A percentile compares a stretch with the other conserved stretches of the same genome.
phyloP scores from a whole-genome alignment of 495 filamentous ascomycete genomes.

The Cryomyces minteri region DNA sequence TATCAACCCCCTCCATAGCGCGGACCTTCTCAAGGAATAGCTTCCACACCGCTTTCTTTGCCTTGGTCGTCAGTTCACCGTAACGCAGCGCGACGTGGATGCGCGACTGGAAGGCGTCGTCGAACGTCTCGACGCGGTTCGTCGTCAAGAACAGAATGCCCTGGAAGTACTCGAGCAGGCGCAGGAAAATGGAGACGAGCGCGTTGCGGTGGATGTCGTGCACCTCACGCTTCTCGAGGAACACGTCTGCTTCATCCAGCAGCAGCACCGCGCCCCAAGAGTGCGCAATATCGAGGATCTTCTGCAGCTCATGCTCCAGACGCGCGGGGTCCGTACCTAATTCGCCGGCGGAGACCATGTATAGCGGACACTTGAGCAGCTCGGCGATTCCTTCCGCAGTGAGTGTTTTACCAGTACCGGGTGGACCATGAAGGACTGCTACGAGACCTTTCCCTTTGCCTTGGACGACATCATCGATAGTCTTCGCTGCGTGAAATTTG shows the following conservation, averaged over 20 bases:
- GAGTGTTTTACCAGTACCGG: constrained; percentile 76
- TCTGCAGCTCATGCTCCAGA: constrained; percentile 62
- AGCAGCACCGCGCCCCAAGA: constrained; percentile 54
- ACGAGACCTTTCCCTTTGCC: constrained; percentile 65
- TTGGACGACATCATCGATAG: constrained; percentile 68
- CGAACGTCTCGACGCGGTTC: constrained; percentile 58
- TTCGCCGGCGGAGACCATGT: constrained; percentile 70
- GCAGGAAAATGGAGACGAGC: constrained; percentile 25
- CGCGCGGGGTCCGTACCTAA: constrained; percentile 62
- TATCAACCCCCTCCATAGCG: constrained; percentile 40
- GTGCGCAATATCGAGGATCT: constrained; percentile 75
- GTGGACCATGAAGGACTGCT: constrained; percentile 62
- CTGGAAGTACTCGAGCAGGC: constrained; percentile 50
- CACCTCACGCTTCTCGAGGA: constrained; percentile 23
- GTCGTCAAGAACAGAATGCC: constrained; percentile 68
- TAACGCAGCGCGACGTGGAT: constrained; percentile 68
- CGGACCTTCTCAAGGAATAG: constrained; percentile 60
- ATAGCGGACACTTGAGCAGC: constrained; percentile 62
- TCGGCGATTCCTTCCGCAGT: constrained; percentile 81
- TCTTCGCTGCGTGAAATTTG: constrained; percentile 63
- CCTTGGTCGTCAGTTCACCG: constrained; percentile 53
- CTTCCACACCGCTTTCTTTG: constrained; percentile 73
- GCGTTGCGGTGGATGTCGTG: constrained; percentile 28
- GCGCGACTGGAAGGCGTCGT: constrained; percentile 46
- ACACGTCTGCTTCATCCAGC: constrained; percentile 28